These are phyloP conservation scores for Botrytis paeoniae DNA, from an alignment of 2,329 filamentous ascomycete species.

Conservation along the genomic window DNA sequence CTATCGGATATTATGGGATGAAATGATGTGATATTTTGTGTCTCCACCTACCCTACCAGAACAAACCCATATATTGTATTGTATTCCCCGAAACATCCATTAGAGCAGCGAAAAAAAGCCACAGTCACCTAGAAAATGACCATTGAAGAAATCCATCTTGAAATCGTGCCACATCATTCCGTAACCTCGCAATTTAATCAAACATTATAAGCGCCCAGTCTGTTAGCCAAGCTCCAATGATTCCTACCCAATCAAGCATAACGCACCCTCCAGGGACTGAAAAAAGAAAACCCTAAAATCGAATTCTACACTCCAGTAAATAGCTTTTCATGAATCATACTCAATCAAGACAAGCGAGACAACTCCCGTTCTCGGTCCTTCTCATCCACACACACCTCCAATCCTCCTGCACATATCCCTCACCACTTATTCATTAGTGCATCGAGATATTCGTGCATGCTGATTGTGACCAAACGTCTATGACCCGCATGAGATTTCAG, in stretches of 20 bases:
- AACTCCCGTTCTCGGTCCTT: constrained; percentile 9
- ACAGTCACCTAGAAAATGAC: background rate
- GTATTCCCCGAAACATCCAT: background rate
- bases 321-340: background rate
- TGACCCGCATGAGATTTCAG: background rate
- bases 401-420: background rate
- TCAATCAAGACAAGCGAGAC: background rate
- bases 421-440: background rate
- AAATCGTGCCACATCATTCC: background rate
- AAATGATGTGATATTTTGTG: background rate
- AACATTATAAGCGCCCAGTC: background rate
- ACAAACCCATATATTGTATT: background rate
- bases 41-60: background rate
- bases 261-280: background rate
- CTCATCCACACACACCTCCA: background rate
- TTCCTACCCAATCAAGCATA: constrained; percentile 9
- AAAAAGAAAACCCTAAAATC: background rate
- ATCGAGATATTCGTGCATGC: background rate
- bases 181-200: background rate
- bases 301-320: background rate
- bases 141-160: background rate
- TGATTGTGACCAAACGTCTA: background rate
- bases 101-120: constrained; percentile 2
- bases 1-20: background rate
- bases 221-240: background rate